These are phyloP conservation scores for Exophiala bonariae DNA, from an alignment of 2,329 filamentous ascomycete species.

Conservation along the genomic window DNA sequence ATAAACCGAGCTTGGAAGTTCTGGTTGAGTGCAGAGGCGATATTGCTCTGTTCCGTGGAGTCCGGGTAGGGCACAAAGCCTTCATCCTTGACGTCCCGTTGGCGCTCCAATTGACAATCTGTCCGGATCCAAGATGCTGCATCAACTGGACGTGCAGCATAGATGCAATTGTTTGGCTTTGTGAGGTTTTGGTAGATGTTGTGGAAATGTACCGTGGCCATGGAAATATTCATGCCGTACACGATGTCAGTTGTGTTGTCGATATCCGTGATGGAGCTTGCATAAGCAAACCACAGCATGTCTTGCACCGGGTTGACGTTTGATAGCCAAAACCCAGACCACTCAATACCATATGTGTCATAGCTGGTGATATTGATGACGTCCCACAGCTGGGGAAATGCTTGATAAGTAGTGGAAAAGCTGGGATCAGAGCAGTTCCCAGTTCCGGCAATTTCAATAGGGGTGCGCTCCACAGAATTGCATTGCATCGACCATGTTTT, in stretches of 20 bases:
- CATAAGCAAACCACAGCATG: conserved; percentile 5
- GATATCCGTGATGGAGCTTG: neutral
- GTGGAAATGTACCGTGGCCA: conserved; percentile 9
- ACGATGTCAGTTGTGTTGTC: neutral
- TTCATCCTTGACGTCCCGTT: neutral
- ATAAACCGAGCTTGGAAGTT: conserved; percentile 3
- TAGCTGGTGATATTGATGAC: neutral
- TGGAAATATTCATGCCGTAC: neutral
- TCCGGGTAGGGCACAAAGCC: conserved; percentile 3
- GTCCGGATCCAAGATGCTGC: conserved; percentile 7
- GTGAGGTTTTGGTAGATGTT: conserved; percentile 1
- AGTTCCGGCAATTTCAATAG: neutral
- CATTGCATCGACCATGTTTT: conserved; percentile 14
- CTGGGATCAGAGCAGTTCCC: conserved; percentile 1
- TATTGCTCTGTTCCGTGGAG: neutral
- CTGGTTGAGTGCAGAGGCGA: neutral
- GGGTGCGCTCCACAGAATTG: conserved; percentile 1
- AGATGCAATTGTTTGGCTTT: conserved; percentile 1
- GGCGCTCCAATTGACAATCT: conserved; percentile 3
- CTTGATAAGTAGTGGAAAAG: neutral
- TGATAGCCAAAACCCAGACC: neutral
- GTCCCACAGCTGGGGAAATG: conserved; percentile 6
- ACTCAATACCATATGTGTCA: neutral
- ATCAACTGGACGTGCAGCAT: conserved; percentile 5
- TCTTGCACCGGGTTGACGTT: conserved; percentile 1